These are phyloP conservation scores for Pseudocercospora eumusae DNA, from an alignment of 2,329 filamentous ascomycete genomes.

Conservation along the genomic window DNA sequence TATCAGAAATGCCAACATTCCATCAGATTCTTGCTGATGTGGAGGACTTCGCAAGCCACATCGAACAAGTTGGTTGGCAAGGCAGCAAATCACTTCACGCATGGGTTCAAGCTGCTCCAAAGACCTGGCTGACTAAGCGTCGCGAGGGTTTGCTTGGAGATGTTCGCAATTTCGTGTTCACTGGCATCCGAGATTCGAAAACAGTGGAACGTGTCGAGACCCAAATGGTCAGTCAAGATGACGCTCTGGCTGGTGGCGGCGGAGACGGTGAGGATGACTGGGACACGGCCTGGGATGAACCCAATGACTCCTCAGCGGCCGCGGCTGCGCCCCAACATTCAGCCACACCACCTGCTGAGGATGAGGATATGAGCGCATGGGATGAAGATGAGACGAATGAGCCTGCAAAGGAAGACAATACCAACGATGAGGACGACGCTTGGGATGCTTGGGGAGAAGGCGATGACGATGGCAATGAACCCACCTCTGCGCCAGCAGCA, in stretches of 20 bases:
- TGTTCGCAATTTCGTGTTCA: conserved; percentile 68
- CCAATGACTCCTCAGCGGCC: conserved; percentile 42
- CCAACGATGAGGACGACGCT: conserved; percentile 58
- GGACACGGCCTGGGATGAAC: conserved; percentile 76
- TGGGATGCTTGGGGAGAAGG: conserved; percentile 93
- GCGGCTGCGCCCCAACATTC: conserved; percentile 29
- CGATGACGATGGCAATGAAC: conserved; percentile 54
- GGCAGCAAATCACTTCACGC: conserved; percentile 64
- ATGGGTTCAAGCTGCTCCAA: conserved; percentile 79
- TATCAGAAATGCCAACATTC: conserved; percentile 71
- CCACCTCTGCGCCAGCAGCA: conserved; percentile 38
- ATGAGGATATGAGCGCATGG: conserved; percentile 54
- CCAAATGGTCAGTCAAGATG: conserved; percentile 70
- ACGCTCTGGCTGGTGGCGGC: conserved; percentile 56
- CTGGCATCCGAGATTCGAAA: conserved; percentile 66
- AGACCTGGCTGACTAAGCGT: conserved; percentile 82
- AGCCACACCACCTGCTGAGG: conserved; percentile 35
- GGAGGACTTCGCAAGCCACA: conserved; percentile 61
- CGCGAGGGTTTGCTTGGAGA: conserved; percentile 76
- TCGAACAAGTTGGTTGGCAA: conserved; percentile 65
- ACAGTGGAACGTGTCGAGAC: conserved; percentile 83
- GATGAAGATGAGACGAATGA: conserved; percentile 43
- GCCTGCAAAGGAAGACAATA: conserved; percentile 26
- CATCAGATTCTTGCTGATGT: conserved; percentile 68
- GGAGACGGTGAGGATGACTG: conserved; percentile 61